phyloP scores from a whole-genome alignment of 306 rosid species.

The Hippophae gyantsensis region DNA sequence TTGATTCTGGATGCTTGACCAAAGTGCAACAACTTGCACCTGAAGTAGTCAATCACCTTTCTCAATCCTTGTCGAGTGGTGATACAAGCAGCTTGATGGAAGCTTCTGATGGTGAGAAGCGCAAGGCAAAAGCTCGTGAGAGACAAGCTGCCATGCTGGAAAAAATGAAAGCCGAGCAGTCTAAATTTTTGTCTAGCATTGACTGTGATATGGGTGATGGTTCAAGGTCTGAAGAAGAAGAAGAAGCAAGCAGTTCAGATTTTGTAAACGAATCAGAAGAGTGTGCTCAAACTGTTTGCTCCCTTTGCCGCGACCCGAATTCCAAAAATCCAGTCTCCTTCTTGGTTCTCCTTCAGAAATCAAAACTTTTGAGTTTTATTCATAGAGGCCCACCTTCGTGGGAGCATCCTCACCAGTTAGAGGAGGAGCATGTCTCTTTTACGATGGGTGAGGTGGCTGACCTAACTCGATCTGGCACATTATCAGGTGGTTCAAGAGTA shows the following conservation, averaged over 20 bases:
- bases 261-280: conserved; percentile 41
- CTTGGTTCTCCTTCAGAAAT: conserved; percentile 86
- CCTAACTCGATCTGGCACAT: conserved; percentile 27
- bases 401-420: conserved; percentile 39
- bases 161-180: conserved; percentile 87
- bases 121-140: conserved; percentile 93
- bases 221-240: conserved; percentile 31
- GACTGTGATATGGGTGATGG: conserved; percentile 47
- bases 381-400: conserved; percentile 68
- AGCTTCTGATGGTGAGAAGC: conserved; percentile 72
- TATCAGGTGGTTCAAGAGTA: conserved; percentile 28
- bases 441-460: conserved; percentile 27
- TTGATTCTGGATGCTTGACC: conserved; percentile 61
- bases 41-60: conserved; percentile 40
- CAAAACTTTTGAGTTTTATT: conserved; percentile 82
- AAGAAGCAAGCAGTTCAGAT: conserved; percentile 30
- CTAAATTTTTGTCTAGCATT: conserved; percentile 72
- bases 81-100: conserved; percentile 29
- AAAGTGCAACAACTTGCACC: conserved; percentile 72
- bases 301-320: conserved; percentile 78
- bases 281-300: conserved; percentile 66
- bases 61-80: conserved; percentile 34
- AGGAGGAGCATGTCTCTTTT: conserved; percentile 30
- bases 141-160: conserved; percentile 92
- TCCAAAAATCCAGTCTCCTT: conserved; percentile 62